These are phyloP conservation scores for Megacollybia marginata DNA, from an alignment of 768 basidiomycete genomes.

Conservation along the genomic window DNA sequence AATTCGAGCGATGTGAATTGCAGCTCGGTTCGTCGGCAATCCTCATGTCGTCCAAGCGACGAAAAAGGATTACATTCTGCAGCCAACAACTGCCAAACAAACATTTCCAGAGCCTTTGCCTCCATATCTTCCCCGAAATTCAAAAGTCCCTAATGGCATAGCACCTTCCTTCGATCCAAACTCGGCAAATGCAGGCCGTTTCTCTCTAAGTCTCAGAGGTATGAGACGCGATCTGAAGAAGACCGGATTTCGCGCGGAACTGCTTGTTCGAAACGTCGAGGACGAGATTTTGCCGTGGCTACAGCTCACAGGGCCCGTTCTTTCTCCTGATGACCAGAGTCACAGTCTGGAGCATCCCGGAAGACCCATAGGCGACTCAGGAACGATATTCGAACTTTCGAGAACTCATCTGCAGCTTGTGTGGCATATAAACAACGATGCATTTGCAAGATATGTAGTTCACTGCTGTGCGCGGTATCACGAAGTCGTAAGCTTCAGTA, in stretches of 20 bases:
- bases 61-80: constrained; percentile 43
- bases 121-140: constrained; percentile 54
- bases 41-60: constrained; percentile 63
- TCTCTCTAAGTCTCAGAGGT: constrained; percentile 70
- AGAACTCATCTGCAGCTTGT: constrained; percentile 61
- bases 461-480: constrained; percentile 81
- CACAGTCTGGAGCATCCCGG: constrained; percentile 24
- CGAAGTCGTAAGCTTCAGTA: constrained; percentile 76
- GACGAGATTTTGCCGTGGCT: constrained; percentile 59
- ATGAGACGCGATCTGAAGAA: constrained; percentile 61
- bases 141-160: constrained; percentile 38
- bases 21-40: constrained; percentile 69
- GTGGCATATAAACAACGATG: constrained; percentile 65
- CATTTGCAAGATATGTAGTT: constrained; percentile 73
- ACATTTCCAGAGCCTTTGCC: constrained; percentile 80
- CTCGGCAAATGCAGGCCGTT: constrained; percentile 66
- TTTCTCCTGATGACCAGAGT: constrained; percentile 37
- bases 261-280: constrained; percentile 65
- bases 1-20: background rate
- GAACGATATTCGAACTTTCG: constrained; percentile 55
- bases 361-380: constrained; percentile 41
- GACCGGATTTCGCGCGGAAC: constrained; percentile 50
- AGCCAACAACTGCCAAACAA: constrained; percentile 32
- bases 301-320: constrained; percentile 42
- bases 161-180: constrained; percentile 36